A percentile compares a stretch with the other conserved stretches of the same genome.
These are phyloP conservation scores for Phialophora macrospora DNA, from an alignment of 2,329 filamentous ascomycete genomes.

Conservation along the genomic window DNA sequence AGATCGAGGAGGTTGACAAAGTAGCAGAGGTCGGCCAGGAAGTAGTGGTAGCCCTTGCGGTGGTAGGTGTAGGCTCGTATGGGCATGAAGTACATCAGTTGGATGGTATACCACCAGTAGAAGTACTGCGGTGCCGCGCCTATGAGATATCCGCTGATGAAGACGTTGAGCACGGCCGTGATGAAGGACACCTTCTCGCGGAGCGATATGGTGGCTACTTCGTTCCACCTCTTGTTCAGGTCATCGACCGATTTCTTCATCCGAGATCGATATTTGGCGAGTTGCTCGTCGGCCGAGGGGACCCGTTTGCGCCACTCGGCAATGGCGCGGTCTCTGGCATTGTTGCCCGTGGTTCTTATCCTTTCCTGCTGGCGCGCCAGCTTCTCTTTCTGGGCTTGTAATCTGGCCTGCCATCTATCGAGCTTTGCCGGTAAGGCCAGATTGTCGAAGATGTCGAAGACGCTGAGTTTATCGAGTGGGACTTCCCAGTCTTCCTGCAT, in stretches of 20 bases:
- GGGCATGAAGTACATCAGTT: slow-evolving; percentile 95
- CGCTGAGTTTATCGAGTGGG: slow-evolving; percentile 83
- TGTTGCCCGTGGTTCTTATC: slow-evolving; percentile 69
- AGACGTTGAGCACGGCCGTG: slow-evolving; percentile 93
- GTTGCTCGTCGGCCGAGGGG: slow-evolving; percentile 85
- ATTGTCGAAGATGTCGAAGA: slow-evolving; percentile 94
- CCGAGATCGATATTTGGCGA: slow-evolving; percentile 84
- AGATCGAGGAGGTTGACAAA: slow-evolving; percentile 90
- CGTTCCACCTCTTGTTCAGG: slow-evolving; percentile 82
- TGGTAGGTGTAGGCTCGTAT: slow-evolving; percentile 92
- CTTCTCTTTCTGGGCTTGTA: slow-evolving; percentile 82
- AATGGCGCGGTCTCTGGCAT: slow-evolving; percentile 85
- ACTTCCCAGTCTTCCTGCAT: slow-evolving; percentile 87
- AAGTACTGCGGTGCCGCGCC: slow-evolving; percentile 84
- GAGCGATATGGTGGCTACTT: slow-evolving; percentile 82
- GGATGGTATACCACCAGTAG: slow-evolving; percentile 87
- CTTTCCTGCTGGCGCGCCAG: slow-evolving; percentile 77
- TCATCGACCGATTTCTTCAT: slow-evolving; percentile 91
- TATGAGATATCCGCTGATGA: slow-evolving; percentile 92
- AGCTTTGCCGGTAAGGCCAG: slow-evolving; percentile 85
- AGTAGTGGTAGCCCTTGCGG: slow-evolving; percentile 92
- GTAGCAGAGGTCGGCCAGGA: slow-evolving; percentile 95
- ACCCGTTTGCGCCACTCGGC: slow-evolving; percentile 89
- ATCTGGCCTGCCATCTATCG: slow-evolving; percentile 83
- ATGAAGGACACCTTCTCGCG: slow-evolving; percentile 97